Percentiles rank a stretch among this genome's conserved stretches.
Conservation (phyloP, 2,329 filamentous ascomycete genomes). For the Exophiala sideris region DNA sequence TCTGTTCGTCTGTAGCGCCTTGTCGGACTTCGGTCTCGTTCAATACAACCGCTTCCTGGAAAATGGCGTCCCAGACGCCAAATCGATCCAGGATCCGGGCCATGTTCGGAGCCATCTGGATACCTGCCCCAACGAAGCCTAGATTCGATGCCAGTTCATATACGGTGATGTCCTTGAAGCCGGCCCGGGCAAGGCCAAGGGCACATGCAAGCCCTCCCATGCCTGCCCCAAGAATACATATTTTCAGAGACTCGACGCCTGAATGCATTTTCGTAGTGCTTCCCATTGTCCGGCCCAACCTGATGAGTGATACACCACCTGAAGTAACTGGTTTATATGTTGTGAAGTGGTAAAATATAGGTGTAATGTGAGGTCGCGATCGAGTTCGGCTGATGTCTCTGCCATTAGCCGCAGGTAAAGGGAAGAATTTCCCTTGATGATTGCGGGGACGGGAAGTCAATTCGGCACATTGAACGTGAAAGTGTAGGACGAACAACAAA, state of each 20-base stretch:
- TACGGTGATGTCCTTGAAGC: constrained; percentile 69
- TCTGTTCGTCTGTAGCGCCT: constrained; percentile 65
- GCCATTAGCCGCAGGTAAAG: too few species aligned
- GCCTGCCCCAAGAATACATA: constrained; percentile 47
- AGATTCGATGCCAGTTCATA: constrained; percentile 71
- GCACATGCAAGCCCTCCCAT: constrained; percentile 76
- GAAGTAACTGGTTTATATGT: not conserved
- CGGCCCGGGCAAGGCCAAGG: constrained; percentile 70
- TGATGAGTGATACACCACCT: not conserved
- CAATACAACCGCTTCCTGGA: constrained; percentile 67
- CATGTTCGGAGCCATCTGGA: constrained; percentile 81
- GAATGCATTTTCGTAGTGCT: constrained; percentile 13
- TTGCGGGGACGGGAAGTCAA: too few species aligned
- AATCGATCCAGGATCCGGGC: constrained; percentile 69
- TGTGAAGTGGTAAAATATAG: not conserved
- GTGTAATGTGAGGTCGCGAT: not conserved
- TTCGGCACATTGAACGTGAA: too few species aligned
- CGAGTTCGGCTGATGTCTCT: too few species aligned
- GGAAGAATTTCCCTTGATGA: too few species aligned
- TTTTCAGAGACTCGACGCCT: constrained; percentile 31
- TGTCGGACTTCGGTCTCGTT: constrained; percentile 70
- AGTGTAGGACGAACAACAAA: too few species aligned
- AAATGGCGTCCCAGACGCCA: constrained; percentile 69
- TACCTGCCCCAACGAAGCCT: constrained; percentile 80
- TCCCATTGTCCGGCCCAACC: not conserved